Percentiles rank a stretch among this genome's conserved stretches.
phyloP scores from a whole-genome alignment of 495 filamentous ascomycete genomes.

The Penicillium waksmanii region DNA sequence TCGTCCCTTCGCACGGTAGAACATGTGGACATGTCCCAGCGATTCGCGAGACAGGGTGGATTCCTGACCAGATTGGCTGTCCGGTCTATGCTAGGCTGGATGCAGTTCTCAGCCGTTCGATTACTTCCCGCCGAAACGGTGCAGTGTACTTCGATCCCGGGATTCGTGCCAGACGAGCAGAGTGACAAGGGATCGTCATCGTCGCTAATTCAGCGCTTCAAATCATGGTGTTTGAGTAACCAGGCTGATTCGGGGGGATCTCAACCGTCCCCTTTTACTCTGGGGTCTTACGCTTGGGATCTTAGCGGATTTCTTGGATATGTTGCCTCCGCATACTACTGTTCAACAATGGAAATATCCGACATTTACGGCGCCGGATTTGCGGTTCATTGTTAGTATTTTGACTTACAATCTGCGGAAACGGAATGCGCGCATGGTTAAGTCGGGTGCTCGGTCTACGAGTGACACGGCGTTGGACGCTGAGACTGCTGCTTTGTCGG shows the following conservation, averaged over 20 bases:
- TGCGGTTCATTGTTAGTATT: constrained; percentile 61
- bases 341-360: constrained; percentile 71
- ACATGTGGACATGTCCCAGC: constrained; percentile 68
- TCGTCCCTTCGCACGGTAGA: constrained; percentile 64
- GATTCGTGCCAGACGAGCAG: constrained; percentile 43
- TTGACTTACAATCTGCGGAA: constrained; percentile 64
- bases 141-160: constrained; percentile 54
- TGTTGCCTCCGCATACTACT: constrained; percentile 66
- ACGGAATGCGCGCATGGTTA: constrained; percentile 51
- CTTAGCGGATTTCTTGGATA: constrained; percentile 71
- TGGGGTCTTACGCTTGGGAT: constrained; percentile 80
- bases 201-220: constrained; percentile 32
- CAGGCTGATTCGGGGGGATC: constrained; percentile 36
- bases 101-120: constrained; percentile 72
- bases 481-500: constrained; percentile 45
- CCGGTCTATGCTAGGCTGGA: constrained; percentile 62
- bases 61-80: constrained; percentile 54
- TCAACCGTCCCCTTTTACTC: constrained; percentile 60
- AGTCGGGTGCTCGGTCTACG: constrained; percentile 36
- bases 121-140: constrained; percentile 65
- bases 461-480: constrained; percentile 48
- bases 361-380: constrained; percentile 70
- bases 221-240: constrained; percentile 36
- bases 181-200: constrained; percentile 9
- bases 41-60: constrained; percentile 57